phyloP scores from a whole-genome alignment of 2,329 filamentous ascomycete species.

The Davidsoniella eucalypti region DNA sequence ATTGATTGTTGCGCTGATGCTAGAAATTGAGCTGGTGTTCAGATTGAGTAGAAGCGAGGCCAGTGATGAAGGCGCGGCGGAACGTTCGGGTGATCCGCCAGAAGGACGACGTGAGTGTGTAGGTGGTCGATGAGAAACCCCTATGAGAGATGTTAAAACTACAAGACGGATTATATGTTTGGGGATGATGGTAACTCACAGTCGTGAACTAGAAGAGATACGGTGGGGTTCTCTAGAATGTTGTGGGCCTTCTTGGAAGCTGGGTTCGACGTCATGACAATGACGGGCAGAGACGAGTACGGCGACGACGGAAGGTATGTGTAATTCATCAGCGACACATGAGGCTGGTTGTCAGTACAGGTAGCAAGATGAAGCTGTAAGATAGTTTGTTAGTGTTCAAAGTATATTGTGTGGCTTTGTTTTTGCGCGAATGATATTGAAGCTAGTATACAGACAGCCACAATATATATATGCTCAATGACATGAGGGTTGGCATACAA shows the following conservation, averaged over 20 bases:
- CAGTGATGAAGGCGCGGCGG: constrained; percentile 35
- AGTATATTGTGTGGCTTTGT: too few relatives aligned
- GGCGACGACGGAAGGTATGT: constrained; percentile 78
- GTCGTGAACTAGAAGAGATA: constrained; percentile 92
- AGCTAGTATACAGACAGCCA: neutral
- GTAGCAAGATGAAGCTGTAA: constrained; percentile 84
- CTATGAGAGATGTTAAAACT: constrained; percentile 18
- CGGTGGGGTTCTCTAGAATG: constrained; percentile 65
- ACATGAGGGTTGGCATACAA: constrained; percentile 42
- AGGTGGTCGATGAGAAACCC: constrained; percentile 83
- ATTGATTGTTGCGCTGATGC: constrained; percentile 86
- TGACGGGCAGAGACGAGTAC: constrained; percentile 55
- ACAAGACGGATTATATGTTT: constrained; percentile 9
- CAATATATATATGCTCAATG: neutral
- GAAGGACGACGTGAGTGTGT: constrained; percentile 45
- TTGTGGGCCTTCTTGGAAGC: constrained; percentile 68
- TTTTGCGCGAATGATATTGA: neutral
- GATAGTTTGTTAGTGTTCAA: neutral
- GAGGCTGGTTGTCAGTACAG: constrained; percentile 64
- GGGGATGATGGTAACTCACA: constrained; percentile 28
- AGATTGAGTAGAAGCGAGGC: constrained; percentile 75
- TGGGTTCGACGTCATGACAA: constrained; percentile 84
- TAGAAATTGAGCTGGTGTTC: constrained; percentile 74
- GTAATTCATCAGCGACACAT: constrained; percentile 98
- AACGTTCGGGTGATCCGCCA: constrained; percentile 48